Evolutionary conservation across 768 basidiomycete species (phyloP), one percentile per base, ranked within the genome.

Genomic region (Lentinula raphanica): DNA sequence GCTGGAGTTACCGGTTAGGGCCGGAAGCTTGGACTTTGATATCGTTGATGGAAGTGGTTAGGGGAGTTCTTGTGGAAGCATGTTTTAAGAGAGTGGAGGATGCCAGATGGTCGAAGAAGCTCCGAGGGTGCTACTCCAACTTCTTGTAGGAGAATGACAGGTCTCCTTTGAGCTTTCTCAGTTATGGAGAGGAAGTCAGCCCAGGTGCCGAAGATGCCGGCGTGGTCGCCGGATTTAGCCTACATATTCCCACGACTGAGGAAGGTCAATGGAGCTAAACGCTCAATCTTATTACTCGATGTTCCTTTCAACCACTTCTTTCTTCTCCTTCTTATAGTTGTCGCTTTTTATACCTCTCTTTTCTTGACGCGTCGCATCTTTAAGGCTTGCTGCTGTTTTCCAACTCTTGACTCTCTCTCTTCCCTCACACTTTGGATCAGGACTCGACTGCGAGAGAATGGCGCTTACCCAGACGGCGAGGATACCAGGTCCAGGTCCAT

Each of bases 381-480:
- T 54, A 23, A 9, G 1, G 13, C 38, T 27, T 11, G 35, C 12
- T 42, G 19, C 13, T 44, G 9, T 38, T 9, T 40, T 45, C 21
- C n/a, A 28, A 48, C 32, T 28, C 11, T 53, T 25, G 0, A 2
- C 50, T 17, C 5, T 35, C 32, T 31, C 28, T 49, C 27, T 25
- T 49, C 31, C 15, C n/a, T 36, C 35, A 31, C 9, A 19, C 35
- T 53, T 53, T 53, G 12, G 23, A 29, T 21, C 23, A 28, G 49
- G 49, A 13, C 29, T 25, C 3, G 23, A 29, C 46, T n/a, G 23
- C 25, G 25, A 29, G 23, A 31, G n/a, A 11, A 78, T 80, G 77
- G 74, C 77, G 45, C 68, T 76, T 48, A 77, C 74, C 49, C 77
- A 78, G 68, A 68, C 77, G 58, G 72, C 75, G 51, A 65, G 71